Base-by-base conservation (phyloP, 176 grass and related monocot genomes). In the Phoenix dactylifera region DNA sequence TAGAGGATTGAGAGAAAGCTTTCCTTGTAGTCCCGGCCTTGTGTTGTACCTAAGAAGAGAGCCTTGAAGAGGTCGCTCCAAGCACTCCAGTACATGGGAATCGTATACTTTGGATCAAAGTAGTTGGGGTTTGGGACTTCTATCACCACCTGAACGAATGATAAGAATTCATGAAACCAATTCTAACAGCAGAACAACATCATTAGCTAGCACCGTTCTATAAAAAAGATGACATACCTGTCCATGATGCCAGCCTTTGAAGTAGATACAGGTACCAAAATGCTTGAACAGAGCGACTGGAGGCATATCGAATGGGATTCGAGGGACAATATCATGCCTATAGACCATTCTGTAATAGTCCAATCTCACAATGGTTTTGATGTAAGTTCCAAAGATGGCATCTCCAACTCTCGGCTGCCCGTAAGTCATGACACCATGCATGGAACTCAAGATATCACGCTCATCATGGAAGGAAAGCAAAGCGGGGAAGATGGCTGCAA, bases 351-450 rank as follows among this genome's bases (percentile, higher is more conserved):
- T 76, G 12, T 51, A 44, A 69, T 54, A 79, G 7, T 48, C 18
- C 15, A 52, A 32, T n/a, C 52, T 39, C 51, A 73, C 24, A 15
- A 17, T 49, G 15, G 29, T 6, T 15, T 56, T 14, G 12, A 87
- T 15, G 65, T 32, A 96, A 0, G 0, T 67, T 5, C 29, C 62
- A 69, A 90, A 82, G 6, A 19, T 16, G 6, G 7, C 16, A 65
- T 96, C 83, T 14, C 92, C 92, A 1, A 96, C 83, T 1, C 92
- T 74, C 0, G 92, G 92, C 78, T 90, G 87, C 7, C 87, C 92
- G 71, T 82, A 90, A 17, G 86, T 96, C 14, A 65, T 20, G 1
- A 90, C 75, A 26, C 50, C 1, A 50, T 22, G 2, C 18, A 90
- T 9, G 5, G 64, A 52, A 59, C n/a, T 51, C 1, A 90, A 58